phyloP scores from a whole-genome alignment of 441 rosid species.

The Biscutella auriculata region DNA sequence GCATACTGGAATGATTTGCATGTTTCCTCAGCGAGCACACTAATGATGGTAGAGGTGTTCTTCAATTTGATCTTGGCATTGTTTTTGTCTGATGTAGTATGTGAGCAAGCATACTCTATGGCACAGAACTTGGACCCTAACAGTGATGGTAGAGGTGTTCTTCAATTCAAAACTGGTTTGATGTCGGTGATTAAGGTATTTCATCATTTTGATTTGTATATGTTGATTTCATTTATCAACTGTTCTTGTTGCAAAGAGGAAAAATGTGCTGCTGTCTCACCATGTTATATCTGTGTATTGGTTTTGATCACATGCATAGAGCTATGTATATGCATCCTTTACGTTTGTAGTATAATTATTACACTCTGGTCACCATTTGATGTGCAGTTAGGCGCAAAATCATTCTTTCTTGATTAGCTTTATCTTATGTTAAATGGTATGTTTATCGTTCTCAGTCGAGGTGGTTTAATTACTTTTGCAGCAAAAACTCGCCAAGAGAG shows the following conservation, averaged over 20 bases:
- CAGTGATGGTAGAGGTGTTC: slow-evolving; percentile 96
- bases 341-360: background rate
- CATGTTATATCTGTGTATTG: slow-evolving; percentile 1
- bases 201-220: background rate
- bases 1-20: background rate
- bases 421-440: background rate
- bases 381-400: background rate
- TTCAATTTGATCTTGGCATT: background rate
- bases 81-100: slow-evolving; percentile 34
- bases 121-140: slow-evolving; percentile 93
- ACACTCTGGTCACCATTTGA: background rate
- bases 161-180: slow-evolving; percentile 98
- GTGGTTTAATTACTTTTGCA: slow-evolving; percentile 31
- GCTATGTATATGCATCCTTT: background rate
- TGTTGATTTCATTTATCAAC: background rate
- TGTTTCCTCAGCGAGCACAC: background rate
- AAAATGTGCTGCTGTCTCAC: background rate
- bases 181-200: slow-evolving; percentile 86
- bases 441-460: slow-evolving; percentile 13
- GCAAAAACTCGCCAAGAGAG: slow-evolving; percentile 97
- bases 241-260: background rate
- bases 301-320: background rate
- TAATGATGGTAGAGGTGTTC: background rate
- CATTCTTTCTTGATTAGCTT: slow-evolving; percentile 3
- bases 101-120: slow-evolving; percentile 96